phyloP scores from a whole-genome alignment of 371 early-diverging fungal genomes.

The Mycotypha africana region DNA sequence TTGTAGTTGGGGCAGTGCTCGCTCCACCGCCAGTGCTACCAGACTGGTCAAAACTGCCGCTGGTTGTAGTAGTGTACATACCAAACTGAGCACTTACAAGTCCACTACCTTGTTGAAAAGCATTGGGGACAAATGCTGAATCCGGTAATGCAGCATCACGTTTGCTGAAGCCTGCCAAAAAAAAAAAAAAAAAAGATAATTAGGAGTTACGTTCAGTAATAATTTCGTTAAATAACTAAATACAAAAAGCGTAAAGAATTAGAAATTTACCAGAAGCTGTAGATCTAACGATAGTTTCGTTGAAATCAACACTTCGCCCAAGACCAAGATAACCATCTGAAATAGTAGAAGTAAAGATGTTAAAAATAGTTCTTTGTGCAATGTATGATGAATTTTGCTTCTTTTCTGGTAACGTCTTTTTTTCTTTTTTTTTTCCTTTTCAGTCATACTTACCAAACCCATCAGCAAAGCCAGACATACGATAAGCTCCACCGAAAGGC shows the following conservation, averaged over 20 bases:
- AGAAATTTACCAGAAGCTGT: conserved; percentile 11
- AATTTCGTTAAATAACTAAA: neutral
- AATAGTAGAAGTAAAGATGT: neutral
- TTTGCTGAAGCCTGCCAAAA: conserved; percentile 17
- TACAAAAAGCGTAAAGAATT: neutral
- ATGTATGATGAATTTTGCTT: too few species aligned
- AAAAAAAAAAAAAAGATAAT: neutral
- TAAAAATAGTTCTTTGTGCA: too few species aligned
- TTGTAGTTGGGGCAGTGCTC: neutral
- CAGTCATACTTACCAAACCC: conserved; percentile 29
- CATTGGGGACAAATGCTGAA: conserved; percentile 37
- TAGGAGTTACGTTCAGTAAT: neutral
- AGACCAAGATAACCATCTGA: conserved; percentile 43
- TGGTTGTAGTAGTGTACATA: conserved; percentile 25
- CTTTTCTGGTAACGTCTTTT: too few species aligned
- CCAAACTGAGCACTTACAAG: conserved; percentile 35
- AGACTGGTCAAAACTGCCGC: conserved; percentile 20
- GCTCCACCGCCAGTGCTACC: conserved; percentile 1
- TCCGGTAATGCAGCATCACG: conserved; percentile 17
- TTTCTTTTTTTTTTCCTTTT: conserved; percentile 1
- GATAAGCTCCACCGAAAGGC: conserved; percentile 43
- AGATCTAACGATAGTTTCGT: conserved; percentile 15
- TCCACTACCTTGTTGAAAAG: conserved; percentile 32
- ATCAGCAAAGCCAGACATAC: conserved; percentile 37
- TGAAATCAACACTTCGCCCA: conserved; percentile 34